Percentiles rank a stretch among this genome's conserved stretches.
Conservation (phyloP, 371 early-diverging fungal genomes). For the Saksenaea oblongispora region DNA sequence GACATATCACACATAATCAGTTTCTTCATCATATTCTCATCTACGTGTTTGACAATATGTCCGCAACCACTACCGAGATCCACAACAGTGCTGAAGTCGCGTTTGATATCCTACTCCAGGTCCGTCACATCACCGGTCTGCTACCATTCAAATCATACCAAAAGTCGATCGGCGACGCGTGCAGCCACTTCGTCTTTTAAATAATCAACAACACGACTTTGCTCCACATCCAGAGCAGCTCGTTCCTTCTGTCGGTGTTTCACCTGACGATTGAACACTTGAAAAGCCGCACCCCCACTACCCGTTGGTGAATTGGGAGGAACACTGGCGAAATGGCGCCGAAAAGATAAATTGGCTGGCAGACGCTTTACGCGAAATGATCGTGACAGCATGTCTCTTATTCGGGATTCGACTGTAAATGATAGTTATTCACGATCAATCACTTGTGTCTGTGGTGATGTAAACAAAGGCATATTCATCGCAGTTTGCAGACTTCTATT, state of each 20-base stretch:
- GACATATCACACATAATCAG: constrained; percentile 89
- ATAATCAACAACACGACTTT: constrained; percentile 85
- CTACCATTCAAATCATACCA: constrained; percentile 49
- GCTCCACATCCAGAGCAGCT: constrained; percentile 61
- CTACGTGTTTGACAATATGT: constrained; percentile 80
- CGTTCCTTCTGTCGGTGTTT: constrained; percentile 83
- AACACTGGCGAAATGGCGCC: constrained; percentile 3
- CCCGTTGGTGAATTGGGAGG: constrained; percentile 6
- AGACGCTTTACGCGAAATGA: not conserved
- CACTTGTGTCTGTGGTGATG: too few species aligned
- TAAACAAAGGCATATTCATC: too few species aligned
- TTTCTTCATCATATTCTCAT: constrained; percentile 78
- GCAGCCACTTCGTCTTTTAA: constrained; percentile 90
- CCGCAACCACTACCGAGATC: constrained; percentile 93
- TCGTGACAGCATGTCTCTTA: not conserved
- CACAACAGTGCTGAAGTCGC: constrained; percentile 79
- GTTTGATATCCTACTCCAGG: constrained; percentile 68
- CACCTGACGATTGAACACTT: constrained; percentile 75
- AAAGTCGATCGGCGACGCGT: constrained; percentile 84
- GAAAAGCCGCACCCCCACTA: constrained; percentile 39
- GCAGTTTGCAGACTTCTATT: too few species aligned
- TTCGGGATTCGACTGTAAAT: too few species aligned
- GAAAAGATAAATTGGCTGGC: too few species aligned
- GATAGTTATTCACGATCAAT: too few species aligned
- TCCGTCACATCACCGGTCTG: not conserved